Evolutionary conservation across 345 rosid species (phyloP).

Genomic region (Orychophragmus violaceus): DNA sequence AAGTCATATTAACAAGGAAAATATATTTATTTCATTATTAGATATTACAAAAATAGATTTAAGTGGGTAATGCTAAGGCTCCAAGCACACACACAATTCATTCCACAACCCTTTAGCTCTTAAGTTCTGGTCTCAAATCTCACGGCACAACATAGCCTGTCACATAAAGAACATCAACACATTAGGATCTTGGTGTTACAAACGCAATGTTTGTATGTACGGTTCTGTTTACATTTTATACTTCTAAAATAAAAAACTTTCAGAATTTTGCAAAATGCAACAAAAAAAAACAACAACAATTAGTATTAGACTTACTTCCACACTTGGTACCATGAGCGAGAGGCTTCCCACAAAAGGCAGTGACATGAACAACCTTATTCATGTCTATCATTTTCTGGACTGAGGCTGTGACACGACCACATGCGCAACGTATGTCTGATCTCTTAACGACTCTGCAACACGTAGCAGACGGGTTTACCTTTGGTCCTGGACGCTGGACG

Average conservation of each 20-base stretch:
- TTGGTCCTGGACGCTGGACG: slow-evolving; percentile 29
- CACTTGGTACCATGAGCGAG: slow-evolving; percentile 30
- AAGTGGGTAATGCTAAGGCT: neutral
- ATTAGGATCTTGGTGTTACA: neutral
- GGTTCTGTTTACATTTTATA: neutral
- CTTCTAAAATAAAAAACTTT: no score
- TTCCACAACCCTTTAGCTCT: neutral
- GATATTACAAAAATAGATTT: neutral
- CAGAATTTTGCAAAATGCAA: no score
- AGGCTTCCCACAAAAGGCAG: slow-evolving; percentile 35
- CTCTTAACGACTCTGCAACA: slow-evolving; percentile 24
- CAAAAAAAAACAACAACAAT: no score
- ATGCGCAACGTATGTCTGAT: slow-evolving; percentile 25
- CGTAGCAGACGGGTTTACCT: slow-evolving; percentile 22
- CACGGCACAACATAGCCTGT: slow-evolving; percentile 24
- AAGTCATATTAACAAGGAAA: neutral
- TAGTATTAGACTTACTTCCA: slow-evolving; percentile 25
- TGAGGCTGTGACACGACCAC: slow-evolving; percentile 17
- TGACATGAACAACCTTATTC: slow-evolving; percentile 31
- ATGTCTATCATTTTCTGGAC: slow-evolving; percentile 29
- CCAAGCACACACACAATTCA: neutral
- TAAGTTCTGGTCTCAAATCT: neutral
- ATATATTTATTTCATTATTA: neutral
- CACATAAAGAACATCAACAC: neutral
- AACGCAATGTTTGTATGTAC: neutral